These are phyloP conservation scores for Schizosaccharomyces cryophilus DNA, from an alignment of 805 yeast genomes.

Conservation along the genomic window DNA sequence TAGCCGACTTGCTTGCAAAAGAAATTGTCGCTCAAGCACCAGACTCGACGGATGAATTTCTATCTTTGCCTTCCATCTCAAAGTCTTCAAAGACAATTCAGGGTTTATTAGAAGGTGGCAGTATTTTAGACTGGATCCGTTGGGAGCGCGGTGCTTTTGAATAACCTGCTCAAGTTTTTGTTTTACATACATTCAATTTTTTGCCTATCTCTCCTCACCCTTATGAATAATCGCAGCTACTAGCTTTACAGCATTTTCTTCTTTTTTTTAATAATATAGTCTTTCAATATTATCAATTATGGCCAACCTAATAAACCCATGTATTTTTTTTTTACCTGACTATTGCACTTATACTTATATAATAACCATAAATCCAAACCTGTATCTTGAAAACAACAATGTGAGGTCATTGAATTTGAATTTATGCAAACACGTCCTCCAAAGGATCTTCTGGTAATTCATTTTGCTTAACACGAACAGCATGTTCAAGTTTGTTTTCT, in stretches of 20 bases:
- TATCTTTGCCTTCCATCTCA: not conserved
- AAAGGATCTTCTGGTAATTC: not conserved
- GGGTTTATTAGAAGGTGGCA: not conserved
- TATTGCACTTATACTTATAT: not conserved
- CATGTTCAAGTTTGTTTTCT: slow-evolving; percentile 16
- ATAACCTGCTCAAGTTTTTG: not conserved
- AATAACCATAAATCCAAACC: not conserved
- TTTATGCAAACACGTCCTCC: not conserved
- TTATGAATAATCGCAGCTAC: too few species aligned
- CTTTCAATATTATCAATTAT: too few species aligned
- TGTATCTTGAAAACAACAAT: not conserved
- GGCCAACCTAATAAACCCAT: too few species aligned
- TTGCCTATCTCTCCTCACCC: not conserved
- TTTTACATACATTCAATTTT: not conserved
- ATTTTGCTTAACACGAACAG: not conserved
- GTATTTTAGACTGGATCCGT: not conserved
- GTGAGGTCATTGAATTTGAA: not conserved
- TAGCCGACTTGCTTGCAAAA: not conserved
- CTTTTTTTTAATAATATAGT: too few species aligned
- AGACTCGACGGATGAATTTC: not conserved
- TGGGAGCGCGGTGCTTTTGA: not conserved
- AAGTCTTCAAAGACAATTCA: not conserved
- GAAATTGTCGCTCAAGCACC: not conserved
- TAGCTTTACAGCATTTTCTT: too few species aligned
- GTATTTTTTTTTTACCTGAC: too few species aligned